Evolutionary conservation across 2,329 filamentous ascomycete species (phyloP).

Genomic region (Apiospora malaysiana): DNA sequence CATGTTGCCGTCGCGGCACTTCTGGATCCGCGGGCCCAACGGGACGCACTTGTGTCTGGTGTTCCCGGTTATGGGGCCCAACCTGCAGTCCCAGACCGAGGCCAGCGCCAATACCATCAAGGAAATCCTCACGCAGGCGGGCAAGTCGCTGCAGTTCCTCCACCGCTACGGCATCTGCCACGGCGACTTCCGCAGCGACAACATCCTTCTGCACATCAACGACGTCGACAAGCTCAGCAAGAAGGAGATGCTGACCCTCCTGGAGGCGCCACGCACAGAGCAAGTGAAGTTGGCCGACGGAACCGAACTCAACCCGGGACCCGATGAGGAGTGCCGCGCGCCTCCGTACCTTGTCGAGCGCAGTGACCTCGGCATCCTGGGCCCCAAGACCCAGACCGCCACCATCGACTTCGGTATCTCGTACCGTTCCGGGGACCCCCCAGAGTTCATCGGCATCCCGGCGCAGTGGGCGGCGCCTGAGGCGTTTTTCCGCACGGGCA

Average conservation of each 20-base stretch:
- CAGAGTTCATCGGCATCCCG: neutral
- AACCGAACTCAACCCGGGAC: neutral
- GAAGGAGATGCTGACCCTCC: slow-evolving; percentile 16
- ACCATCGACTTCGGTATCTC: slow-evolving; percentile 15
- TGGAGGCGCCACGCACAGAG: neutral
- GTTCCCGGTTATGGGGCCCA: slow-evolving; percentile 19
- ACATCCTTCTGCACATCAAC: slow-evolving; percentile 21
- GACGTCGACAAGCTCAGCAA: slow-evolving; percentile 18
- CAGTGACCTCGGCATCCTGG: neutral
- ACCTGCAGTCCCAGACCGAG: neutral
- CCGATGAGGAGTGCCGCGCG: neutral
- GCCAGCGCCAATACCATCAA: neutral
- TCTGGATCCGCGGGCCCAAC: neutral
- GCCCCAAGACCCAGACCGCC: neutral
- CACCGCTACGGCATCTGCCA: slow-evolving; percentile 22
- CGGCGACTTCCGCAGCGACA: slow-evolving; percentile 21
- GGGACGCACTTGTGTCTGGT: slow-evolving; percentile 20
- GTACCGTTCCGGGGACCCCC: neutral
- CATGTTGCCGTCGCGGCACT: neutral
- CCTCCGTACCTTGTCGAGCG: slow-evolving; percentile 15
- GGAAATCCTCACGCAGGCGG: slow-evolving; percentile 1
- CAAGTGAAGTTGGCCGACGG: neutral
- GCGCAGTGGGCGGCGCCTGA: slow-evolving; percentile 11
- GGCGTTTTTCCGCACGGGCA: slow-evolving; percentile 2
- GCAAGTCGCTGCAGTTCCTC: neutral